Base-by-base conservation (phyloP, 345 rosid species). In the Aegle marmelos region DNA sequence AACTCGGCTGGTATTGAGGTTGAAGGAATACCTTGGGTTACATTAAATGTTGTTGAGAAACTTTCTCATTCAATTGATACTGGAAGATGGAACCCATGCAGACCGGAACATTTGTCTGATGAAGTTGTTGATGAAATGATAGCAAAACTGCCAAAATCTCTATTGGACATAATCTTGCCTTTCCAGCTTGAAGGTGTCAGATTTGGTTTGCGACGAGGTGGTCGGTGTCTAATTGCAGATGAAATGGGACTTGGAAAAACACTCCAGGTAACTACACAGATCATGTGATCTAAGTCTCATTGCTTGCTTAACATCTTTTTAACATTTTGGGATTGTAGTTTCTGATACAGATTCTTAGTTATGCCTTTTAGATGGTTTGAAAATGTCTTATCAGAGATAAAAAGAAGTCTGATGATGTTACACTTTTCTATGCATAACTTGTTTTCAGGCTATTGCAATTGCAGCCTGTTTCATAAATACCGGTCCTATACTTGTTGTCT, bases 241-340 rank as follows among this genome's bases (percentile, higher is more conserved):
- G 99, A 95, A 87, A 95, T 95, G 99, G 97, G 98, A 63, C 97
- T 95, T 80, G 99, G 99, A 7, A 95, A 95, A 83, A 92, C 99
- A 63, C 92, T 95, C 56, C 97, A 95, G 94, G 99, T 95, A 74
- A 76, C 63, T 63, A 41, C 77, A 41, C 62, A 31, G 11, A 19
- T 72, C 21, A 27, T 9, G 25, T 28, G 28, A 70, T 62, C 22
- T 60, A 59, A 28, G 30, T 63, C 60, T 72, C 14, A 5, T 60
- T 68, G 73, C 62, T 68, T 39, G 28, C 60, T 37, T 57, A n/a
- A 25, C 33, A 22, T 33, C 39, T 61, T 21, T 28, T 19, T 72
- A 16, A 9, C 2, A 33, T 53, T 7, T 9, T 13, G 30, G 33
- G 54, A 34, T 73, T 53, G 22, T 41, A 53, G 37, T 37, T 61